Conservation (phyloP, 2,329 filamentous ascomycete genomes). For the Elsinoe necatrix region DNA sequence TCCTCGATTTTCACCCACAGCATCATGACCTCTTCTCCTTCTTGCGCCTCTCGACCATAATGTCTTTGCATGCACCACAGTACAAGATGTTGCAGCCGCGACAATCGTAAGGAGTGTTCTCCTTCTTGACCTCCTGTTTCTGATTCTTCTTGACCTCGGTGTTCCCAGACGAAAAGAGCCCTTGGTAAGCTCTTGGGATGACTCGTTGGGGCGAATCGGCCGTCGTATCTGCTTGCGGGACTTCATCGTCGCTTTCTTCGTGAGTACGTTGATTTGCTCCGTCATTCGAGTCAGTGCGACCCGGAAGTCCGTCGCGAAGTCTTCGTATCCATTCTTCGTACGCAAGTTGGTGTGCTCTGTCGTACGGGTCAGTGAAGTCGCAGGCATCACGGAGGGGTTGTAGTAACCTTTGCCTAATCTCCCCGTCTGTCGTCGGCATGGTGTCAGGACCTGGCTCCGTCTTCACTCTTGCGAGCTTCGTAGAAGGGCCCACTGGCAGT, state of each 20-base stretch:
- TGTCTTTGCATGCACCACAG: conserved; percentile 4
- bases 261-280: too few species aligned
- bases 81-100: conserved; percentile 2
- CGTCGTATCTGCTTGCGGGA: too few species aligned
- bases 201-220: too few species aligned
- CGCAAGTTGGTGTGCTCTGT: too few species aligned
- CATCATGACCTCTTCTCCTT: background rate
- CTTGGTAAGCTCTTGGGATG: too few species aligned
- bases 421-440: background rate
- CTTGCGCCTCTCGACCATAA: conserved; percentile 14
- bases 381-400: too few species aligned
- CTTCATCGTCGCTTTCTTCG: too few species aligned
- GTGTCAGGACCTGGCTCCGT: background rate
- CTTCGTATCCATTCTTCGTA: too few species aligned
- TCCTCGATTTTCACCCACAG: background rate
- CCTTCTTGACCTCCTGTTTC: background rate
- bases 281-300: too few species aligned
- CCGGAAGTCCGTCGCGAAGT: too few species aligned
- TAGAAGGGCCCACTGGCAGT: background rate
- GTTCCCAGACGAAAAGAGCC: background rate
- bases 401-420: too few species aligned
- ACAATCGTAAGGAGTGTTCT: background rate
- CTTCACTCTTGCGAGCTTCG: background rate
- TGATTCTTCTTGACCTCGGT: background rate
- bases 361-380: too few species aligned